phyloP scores from a whole-genome alignment of 139 green algal species.

The Ostreobium quekettii region DNA sequence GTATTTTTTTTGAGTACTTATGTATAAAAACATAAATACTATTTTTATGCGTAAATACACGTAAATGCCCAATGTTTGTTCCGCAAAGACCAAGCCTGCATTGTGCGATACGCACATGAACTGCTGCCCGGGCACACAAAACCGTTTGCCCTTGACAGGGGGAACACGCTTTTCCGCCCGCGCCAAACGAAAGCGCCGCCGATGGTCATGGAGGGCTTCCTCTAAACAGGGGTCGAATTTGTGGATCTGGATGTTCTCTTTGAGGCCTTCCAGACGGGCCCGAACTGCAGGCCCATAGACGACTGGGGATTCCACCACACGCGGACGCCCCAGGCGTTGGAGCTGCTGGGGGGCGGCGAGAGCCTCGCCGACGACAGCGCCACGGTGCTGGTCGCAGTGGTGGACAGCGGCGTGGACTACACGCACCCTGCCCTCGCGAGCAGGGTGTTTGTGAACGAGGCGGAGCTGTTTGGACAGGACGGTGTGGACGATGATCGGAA shows the following conservation, averaged over 20 bases:
- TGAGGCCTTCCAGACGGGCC: not conserved
- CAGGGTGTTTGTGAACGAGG: conserved; percentile 5
- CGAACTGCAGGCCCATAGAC: not conserved
- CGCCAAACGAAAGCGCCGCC: too few relatives aligned
- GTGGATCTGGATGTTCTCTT: conserved; percentile 12
- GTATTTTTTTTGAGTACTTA: too few relatives aligned
- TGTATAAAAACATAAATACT: too few relatives aligned
- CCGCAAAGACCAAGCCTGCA: too few relatives aligned
- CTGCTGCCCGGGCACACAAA: too few relatives aligned
- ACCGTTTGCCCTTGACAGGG: too few relatives aligned
- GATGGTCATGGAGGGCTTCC: too few relatives aligned
- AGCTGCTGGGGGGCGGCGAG: not conserved
- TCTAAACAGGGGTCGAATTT: conserved; percentile 7
- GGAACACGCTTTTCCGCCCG: too few relatives aligned
- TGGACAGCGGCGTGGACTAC: conserved; percentile 30
- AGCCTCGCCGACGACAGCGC: not conserved
- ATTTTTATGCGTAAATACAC: too few relatives aligned
- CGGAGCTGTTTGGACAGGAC: conserved; percentile 13
- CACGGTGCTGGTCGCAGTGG: conserved; percentile 23
- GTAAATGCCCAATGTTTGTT: too few relatives aligned
- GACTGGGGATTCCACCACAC: conserved; percentile 17
- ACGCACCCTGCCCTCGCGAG: conserved; percentile 19
- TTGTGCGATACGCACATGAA: too few relatives aligned
- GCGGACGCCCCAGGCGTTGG: not conserved
- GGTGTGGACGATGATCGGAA: conserved; percentile 22